These are phyloP conservation scores for Crithidia bombi DNA, from an alignment of 208 protist species.

Conservation along the genomic window DNA sequence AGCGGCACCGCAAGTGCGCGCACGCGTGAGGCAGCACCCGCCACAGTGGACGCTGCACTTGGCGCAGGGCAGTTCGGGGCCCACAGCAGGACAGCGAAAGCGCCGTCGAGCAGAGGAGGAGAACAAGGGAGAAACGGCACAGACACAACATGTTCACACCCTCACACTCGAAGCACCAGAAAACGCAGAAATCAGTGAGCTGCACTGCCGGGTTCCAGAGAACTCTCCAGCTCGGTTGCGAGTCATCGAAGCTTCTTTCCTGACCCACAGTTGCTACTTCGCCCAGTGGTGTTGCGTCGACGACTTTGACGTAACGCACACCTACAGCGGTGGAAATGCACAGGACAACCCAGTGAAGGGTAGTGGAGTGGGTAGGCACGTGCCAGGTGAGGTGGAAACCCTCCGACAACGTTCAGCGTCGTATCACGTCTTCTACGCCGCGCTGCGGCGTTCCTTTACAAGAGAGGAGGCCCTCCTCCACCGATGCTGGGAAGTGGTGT, in stretches of 20 bases:
- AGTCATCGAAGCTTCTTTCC: slow-evolving; percentile 8
- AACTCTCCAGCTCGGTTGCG: background rate
- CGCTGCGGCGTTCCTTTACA: slow-evolving; percentile 5
- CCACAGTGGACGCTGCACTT: background rate
- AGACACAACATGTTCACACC: background rate
- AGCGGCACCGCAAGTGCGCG: background rate
- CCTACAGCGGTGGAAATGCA: background rate
- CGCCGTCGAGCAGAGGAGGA: background rate
- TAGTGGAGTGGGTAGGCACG: background rate
- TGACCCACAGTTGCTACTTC: slow-evolving; percentile 27
- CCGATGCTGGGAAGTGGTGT: background rate
- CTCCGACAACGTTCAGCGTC: no score
- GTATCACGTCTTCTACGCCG: slow-evolving; percentile 22
- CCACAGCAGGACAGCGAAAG: background rate
- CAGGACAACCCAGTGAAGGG: background rate
- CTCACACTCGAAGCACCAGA: background rate
- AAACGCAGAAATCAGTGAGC: background rate
- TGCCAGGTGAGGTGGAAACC: no score
- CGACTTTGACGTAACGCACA: slow-evolving; percentile 28
- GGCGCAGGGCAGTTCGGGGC: background rate
- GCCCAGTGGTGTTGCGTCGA: slow-evolving; percentile 27
- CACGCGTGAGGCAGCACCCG: background rate
- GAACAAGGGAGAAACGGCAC: background rate
- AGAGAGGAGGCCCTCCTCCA: background rate
- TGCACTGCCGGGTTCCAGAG: background rate